These are phyloP conservation scores for Nepenthes mirabilis DNA, from an alignment of 148 eudicot genomes.

Conservation along the genomic window DNA sequence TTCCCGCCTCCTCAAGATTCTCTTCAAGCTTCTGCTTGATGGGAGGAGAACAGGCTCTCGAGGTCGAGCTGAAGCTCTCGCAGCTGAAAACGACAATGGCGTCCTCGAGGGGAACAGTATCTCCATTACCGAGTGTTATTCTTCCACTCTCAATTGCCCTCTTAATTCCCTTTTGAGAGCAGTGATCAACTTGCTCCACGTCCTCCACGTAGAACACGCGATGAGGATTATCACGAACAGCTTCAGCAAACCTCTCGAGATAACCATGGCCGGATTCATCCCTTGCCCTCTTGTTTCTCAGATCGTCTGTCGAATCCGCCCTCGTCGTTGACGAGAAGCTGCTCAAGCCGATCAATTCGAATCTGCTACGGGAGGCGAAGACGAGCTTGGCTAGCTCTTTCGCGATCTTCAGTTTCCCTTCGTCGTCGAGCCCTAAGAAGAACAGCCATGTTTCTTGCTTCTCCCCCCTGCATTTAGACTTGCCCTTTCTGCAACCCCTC, in stretches of 20 bases:
- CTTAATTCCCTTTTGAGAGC: slow-evolving; percentile 33
- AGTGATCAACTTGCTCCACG: slow-evolving; percentile 41
- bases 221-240: slow-evolving; percentile 44
- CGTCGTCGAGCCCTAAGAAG: slow-evolving; percentile 26
- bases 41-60: slow-evolving; percentile 52
- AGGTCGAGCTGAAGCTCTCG: slow-evolving; percentile 41
- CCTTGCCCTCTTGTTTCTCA: slow-evolving; percentile 39
- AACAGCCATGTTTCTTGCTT: slow-evolving; percentile 33
- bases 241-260: slow-evolving; percentile 36
- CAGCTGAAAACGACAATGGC: slow-evolving; percentile 62
- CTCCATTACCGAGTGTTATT: slow-evolving; percentile 17
- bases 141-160: slow-evolving; percentile 42
- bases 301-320: slow-evolving; percentile 39
- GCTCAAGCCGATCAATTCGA: slow-evolving; percentile 22
- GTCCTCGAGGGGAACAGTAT: slow-evolving; percentile 33
- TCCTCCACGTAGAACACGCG: slow-evolving; percentile 60
- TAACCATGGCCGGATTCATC: slow-evolving; percentile 26
- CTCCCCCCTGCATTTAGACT: neutral
- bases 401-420: slow-evolving; percentile 30
- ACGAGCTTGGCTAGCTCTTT: slow-evolving; percentile 34
- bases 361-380: slow-evolving; percentile 24
- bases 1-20: slow-evolving; percentile 6
- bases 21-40: slow-evolving; percentile 20
- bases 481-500: slow-evolving; percentile 1
- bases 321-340: slow-evolving; percentile 9